Base-by-base conservation (phyloP, 768 basidiomycete genomes). In the Gymnopilus dilepis region DNA sequence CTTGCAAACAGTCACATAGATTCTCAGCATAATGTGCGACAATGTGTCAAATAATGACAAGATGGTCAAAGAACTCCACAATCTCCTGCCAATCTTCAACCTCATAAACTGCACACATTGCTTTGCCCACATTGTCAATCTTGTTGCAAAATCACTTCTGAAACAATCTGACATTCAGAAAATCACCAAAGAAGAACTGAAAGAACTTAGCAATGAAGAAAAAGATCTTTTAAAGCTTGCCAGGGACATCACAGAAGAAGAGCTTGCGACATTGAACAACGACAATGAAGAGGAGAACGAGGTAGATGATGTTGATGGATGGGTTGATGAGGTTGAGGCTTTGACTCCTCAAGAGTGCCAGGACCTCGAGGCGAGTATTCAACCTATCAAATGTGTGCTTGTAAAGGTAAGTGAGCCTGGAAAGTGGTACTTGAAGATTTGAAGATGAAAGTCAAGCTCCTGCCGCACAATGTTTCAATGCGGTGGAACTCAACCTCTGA, bases 101-200 rank as follows among this genome's bases (percentile, higher is more conserved):
- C 19, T 37, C 19, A 26, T 47, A 17, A 58, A 58, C 22, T 30
- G 9, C 4, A 48, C 41, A 19, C 45, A 31, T 1, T 48, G 41
- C 24, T 58, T 58, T 19, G 45, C n/a, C 15, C 43, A 58, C 24
- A 34, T 47, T 21, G 43, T 58, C 31, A 47, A 45, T 26, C 57
- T 58, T 1, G 34, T 34, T n/a, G 42, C n/a, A 1, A 58, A 58
- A 19, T 30, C 43, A 30, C 13, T 47, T 9, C 30, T 48, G 41
- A 45, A 28, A 21, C 43, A 58, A 31, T 47, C 28, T 26, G 45
- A 24, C 3, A 26, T 26, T 6, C 15, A 48, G 19, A 26, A 26
- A 26, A 26, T 40, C 3, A 40, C 38, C 13, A n/a, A 40, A 40
- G 12, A 5, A 15, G 38, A 40, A 4, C 38, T 40, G 4, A 4